These are phyloP conservation scores for Clitocybe nebularis DNA, from an alignment of 1,284 basidiomycete genomes.

Conservation along the genomic window DNA sequence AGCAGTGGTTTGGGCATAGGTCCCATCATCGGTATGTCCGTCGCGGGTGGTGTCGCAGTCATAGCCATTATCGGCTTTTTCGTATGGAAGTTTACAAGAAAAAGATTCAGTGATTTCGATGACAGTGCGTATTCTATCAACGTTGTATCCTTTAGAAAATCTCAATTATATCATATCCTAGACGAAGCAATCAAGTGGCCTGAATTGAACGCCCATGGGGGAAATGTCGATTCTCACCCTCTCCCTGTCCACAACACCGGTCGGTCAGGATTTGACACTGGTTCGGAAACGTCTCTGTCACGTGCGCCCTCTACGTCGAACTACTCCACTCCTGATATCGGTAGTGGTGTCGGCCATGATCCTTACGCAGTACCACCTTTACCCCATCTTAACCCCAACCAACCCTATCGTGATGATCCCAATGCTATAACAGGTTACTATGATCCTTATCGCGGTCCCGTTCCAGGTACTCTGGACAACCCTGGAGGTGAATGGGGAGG, in stretches of 20 bases:
- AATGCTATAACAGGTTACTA: slow-evolving; percentile 48
- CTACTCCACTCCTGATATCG: slow-evolving; percentile 43
- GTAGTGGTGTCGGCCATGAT: slow-evolving; percentile 43
- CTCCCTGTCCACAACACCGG: slow-evolving; percentile 64
- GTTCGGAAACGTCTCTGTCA: slow-evolving; percentile 52
- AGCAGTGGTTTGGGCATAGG: slow-evolving; percentile 49
- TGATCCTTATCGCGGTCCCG: slow-evolving; percentile 73
- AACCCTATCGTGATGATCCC: slow-evolving; percentile 73
- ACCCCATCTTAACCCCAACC: slow-evolving; percentile 75
- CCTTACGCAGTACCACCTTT: slow-evolving; percentile 81
- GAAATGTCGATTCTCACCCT: slow-evolving; percentile 47
- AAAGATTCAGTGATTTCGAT: slow-evolving; percentile 69
- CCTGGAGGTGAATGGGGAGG: slow-evolving; percentile 30
- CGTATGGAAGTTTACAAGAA: slow-evolving; percentile 79
- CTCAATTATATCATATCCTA: slow-evolving; percentile 22
- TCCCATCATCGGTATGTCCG: slow-evolving; percentile 73
- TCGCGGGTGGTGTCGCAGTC: slow-evolving; percentile 70
- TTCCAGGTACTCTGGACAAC: slow-evolving; percentile 56
- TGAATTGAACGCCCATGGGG: slow-evolving; percentile 67
- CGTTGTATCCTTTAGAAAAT: slow-evolving; percentile 10
- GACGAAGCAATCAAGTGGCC: slow-evolving; percentile 86
- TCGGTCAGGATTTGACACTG: slow-evolving; percentile 61
- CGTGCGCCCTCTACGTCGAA: slow-evolving; percentile 53
- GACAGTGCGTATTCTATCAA: slow-evolving; percentile 53
- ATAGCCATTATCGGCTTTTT: slow-evolving; percentile 69